A percentile compares a stretch with the other conserved stretches of the same genome.
Evolutionary conservation across 2,329 filamentous ascomycete genomes (phyloP).

Genomic region (Aspergillus quadrilineatus): DNA sequence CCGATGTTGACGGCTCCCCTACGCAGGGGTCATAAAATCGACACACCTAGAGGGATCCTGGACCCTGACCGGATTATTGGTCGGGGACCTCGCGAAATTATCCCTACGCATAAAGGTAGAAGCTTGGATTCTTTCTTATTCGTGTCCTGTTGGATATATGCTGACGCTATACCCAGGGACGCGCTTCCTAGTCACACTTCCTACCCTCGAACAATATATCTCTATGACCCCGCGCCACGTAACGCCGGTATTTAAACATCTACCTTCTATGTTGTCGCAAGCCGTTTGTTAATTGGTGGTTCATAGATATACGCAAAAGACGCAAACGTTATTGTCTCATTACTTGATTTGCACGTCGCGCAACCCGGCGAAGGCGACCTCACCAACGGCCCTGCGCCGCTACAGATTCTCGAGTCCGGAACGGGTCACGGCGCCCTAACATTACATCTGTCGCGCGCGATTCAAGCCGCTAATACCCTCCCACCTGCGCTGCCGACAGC

Average conservation of each 20-base stretch:
- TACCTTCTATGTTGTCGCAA: background rate
- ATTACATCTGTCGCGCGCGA: constrained; percentile 69
- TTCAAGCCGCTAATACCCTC: constrained; percentile 69
- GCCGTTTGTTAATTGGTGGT: constrained; percentile 5
- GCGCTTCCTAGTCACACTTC: constrained; percentile 59
- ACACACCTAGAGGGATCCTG: constrained; percentile 39
- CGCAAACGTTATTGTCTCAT: constrained; percentile 70
- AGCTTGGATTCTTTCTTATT: constrained; percentile 1
- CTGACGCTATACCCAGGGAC: constrained; percentile 34
- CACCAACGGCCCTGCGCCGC: constrained; percentile 37
- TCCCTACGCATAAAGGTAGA: constrained; percentile 54
- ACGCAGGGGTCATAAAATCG: constrained; percentile 35
- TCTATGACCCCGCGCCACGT: constrained; percentile 65
- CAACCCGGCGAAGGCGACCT: constrained; percentile 31
- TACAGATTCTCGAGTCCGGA: constrained; percentile 80
- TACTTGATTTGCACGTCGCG: constrained; percentile 70
- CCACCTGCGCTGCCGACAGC: constrained; percentile 45
- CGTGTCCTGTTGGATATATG: background rate
- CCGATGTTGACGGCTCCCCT: constrained; percentile 46
- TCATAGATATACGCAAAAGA: constrained; percentile 70
- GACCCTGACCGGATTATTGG: constrained; percentile 62
- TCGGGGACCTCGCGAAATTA: constrained; percentile 57
- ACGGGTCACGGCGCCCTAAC: constrained; percentile 82
- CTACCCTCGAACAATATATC: constrained; percentile 73
- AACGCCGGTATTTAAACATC: constrained; percentile 60